Conservation (phyloP, 2,329 filamentous ascomycete species). For the Canariomyces notabilis region DNA sequence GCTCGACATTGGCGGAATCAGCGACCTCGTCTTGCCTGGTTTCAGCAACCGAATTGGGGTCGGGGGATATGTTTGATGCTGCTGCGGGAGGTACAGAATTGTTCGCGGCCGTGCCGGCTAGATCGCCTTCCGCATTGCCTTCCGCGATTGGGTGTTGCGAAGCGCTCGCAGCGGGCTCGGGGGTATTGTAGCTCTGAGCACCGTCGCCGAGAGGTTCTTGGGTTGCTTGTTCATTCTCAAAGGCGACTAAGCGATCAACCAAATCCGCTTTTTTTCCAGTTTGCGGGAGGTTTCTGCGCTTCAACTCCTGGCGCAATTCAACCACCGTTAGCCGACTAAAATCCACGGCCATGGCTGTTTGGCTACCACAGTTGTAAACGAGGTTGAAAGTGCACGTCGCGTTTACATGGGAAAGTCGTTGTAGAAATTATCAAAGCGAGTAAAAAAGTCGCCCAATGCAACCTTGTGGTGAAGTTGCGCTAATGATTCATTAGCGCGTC, state of each 20-base stretch:
- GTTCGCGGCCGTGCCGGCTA: background rate
- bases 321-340: constrained; percentile 64
- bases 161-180: background rate
- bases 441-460: constrained; percentile 14
- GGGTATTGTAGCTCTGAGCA: background rate
- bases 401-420: background rate
- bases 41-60: background rate
- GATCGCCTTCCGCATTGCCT: background rate
- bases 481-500: constrained; percentile 9
- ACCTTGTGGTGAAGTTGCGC: constrained; percentile 4
- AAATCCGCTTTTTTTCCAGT: constrained; percentile 69
- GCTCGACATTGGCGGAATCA: constrained; percentile 1
- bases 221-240: constrained; percentile 30
- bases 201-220: constrained; percentile 1
- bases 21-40: background rate
- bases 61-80: background rate
- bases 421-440: constrained; percentile 7
- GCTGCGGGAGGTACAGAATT: background rate
- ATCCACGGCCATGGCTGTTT: constrained; percentile 41
- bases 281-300: constrained; percentile 62
- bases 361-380: background rate
- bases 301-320: constrained; percentile 70
- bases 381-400: background rate
- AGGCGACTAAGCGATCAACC: constrained; percentile 55
- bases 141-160: background rate